phyloP scores from a whole-genome alignment of 1,284 basidiomycete species.

The Malassezia obtusa region DNA sequence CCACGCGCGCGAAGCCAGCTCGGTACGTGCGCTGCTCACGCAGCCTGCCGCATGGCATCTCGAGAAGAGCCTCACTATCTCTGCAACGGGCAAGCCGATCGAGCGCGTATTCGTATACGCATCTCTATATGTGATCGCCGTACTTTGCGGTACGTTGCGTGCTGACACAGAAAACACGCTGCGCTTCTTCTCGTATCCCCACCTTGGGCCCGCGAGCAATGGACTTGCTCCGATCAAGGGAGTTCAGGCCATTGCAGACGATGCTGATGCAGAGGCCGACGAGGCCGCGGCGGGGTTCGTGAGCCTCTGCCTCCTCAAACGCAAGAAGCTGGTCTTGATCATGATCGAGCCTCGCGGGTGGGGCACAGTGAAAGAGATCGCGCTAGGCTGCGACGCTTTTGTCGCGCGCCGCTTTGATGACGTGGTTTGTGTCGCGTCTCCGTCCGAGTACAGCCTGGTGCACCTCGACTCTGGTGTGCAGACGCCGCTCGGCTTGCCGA shows the following conservation, averaged over 20 bases:
- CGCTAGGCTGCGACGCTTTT: slow-evolving; percentile 35
- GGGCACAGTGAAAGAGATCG: slow-evolving; percentile 30
- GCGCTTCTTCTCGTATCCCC: slow-evolving; percentile 18
- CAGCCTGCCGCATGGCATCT: slow-evolving; percentile 11
- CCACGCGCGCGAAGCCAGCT: neutral
- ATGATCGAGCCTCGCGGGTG: slow-evolving; percentile 27
- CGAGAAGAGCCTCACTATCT: slow-evolving; percentile 3
- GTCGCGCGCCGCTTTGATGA: slow-evolving; percentile 35
- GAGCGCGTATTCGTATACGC: slow-evolving; percentile 17
- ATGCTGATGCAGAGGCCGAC: slow-evolving; percentile 9
- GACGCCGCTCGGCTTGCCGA: slow-evolving; percentile 39
- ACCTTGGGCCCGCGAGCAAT: slow-evolving; percentile 8
- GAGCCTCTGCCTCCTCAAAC: slow-evolving; percentile 35
- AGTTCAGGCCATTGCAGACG: slow-evolving; percentile 21
- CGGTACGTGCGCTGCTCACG: neutral
- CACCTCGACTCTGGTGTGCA: slow-evolving; percentile 25
- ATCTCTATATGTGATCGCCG: slow-evolving; percentile 6
- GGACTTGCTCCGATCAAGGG: slow-evolving; percentile 17
- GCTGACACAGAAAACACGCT: slow-evolving; percentile 16
- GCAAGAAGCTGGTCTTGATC: slow-evolving; percentile 31
- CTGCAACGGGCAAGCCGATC: slow-evolving; percentile 13
- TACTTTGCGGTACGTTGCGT: slow-evolving; percentile 11
- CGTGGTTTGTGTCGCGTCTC: slow-evolving; percentile 38
- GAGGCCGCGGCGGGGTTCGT: slow-evolving; percentile 11
- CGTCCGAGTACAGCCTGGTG: slow-evolving; percentile 37